Conservation (phyloP, 208 protist species). For the Leishmania guyanensis region DNA sequence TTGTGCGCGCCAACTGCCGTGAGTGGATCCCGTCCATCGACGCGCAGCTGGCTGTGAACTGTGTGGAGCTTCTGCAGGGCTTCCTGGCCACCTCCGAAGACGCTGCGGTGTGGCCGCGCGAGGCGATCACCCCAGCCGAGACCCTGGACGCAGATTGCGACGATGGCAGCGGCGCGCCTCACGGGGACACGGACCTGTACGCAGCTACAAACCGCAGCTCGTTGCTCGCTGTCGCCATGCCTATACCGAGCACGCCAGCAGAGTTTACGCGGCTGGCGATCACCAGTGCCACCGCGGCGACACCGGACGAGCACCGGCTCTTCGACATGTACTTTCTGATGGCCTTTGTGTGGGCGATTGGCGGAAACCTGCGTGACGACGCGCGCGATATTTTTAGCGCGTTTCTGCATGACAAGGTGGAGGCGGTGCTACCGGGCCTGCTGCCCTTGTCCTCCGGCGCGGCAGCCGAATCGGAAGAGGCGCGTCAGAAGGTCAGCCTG, state of each 20-base stretch:
- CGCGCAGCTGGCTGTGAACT: conserved; percentile 89
- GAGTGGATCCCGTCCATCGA: conserved; percentile 93
- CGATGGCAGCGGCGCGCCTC: conserved; percentile 25
- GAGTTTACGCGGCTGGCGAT: conserved; percentile 77
- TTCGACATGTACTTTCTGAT: conserved; percentile 96
- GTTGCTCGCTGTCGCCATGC: conserved; percentile 9
- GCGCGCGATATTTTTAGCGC: conserved; percentile 88
- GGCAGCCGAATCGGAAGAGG: background rate
- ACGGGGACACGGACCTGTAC: conserved; percentile 5
- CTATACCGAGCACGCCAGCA: conserved; percentile 42
- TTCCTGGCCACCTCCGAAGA: conserved; percentile 68
- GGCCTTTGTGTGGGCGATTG: conserved; percentile 96
- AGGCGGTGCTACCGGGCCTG: conserved; percentile 59
- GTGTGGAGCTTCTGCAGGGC: conserved; percentile 89
- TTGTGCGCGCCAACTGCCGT: conserved; percentile 83
- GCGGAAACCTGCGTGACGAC: conserved; percentile 92
- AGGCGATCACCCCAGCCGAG: conserved; percentile 41
- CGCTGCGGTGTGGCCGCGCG: conserved; percentile 53
- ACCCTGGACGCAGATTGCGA: conserved; percentile 26
- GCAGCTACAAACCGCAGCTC: conserved; percentile 19
- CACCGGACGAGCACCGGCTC: conserved; percentile 60
- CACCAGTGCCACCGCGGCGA: conserved; percentile 41
- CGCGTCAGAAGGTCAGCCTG: conserved; percentile 52
- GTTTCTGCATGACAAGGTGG: conserved; percentile 78
- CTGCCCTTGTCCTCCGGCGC: conserved; percentile 12